Evolutionary conservation across 768 basidiomycete species (phyloP), one percentile per base, ranked within the genome.

Genomic region (Hydnomerulius pinastri): DNA sequence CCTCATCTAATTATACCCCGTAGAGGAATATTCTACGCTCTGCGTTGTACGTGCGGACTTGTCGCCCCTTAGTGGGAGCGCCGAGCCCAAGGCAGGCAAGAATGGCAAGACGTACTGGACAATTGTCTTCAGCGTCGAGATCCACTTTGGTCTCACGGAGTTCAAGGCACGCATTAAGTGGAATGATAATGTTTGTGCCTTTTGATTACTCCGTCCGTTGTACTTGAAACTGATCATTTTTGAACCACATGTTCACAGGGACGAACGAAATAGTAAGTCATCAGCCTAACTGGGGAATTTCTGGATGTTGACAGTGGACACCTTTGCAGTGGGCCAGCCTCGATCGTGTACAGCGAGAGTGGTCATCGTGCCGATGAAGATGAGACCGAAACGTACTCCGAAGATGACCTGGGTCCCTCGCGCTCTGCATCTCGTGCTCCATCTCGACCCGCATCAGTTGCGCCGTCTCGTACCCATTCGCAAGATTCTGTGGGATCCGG

Each of bases 81-180:
- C 88, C 1, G 79, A 82, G 56, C 71, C 88, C 1, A 90, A 88
- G 61, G 64, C 70, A 5, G 82, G 86, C 1, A 80, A 68, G 57
- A 78, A 76, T 39, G 83, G 86, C 43, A 87, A 83, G 71, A 82
- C 77, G 10, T 90, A 89, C 55, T 91, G 87, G 87, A 90, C 84
- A 12, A 89, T 91, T 51, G 83, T 91, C 15, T 91, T 91, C 66
- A 86, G 85, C 25, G 83, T 91, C 25, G 88, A 90, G 63, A 89
- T 91, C 47, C 87, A 89, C 61, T 90, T 91, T 51, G 87, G 88
- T 27, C 62, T 90, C 53, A 91, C 88, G 0, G 88, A 91, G 66
- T 91, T 91, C 72, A 86, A 74, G 63, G 87, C 88, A 6, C 77
- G 87, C 48, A 90, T 90, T 45, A 90, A 89, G 65, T 90, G 87